Evolutionary conservation across 768 basidiomycete genomes (phyloP).

Genomic region (Floccularia luteovirens): DNA sequence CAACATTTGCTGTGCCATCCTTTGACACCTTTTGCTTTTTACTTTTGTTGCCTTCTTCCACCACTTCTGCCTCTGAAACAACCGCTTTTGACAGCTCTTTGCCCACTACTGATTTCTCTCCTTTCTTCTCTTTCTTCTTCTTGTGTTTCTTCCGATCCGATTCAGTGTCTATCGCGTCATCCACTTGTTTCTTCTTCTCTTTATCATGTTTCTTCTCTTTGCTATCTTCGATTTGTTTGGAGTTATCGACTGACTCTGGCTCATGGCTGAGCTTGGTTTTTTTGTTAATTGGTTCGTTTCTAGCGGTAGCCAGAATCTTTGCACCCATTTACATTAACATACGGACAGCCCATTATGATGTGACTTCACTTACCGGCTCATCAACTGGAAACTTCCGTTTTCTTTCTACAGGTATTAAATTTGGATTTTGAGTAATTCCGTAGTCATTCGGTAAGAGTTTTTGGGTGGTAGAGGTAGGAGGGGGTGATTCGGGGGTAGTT

Average conservation of each 20-base stretch:
- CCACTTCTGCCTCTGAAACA: constrained; percentile 16
- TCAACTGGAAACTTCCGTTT: constrained; percentile 25
- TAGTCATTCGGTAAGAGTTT: constrained; percentile 5
- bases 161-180: constrained; percentile 12
- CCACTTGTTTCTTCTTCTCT: constrained; percentile 14
- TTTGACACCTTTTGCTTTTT: constrained; percentile 11
- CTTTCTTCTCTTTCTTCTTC: constrained; percentile 12
- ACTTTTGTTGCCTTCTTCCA: constrained; percentile 13
- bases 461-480: too few relatives aligned
- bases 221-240: constrained; percentile 4
- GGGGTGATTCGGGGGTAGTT: constrained; percentile 20
- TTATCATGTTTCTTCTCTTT: constrained; percentile 15
- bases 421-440: neutral
- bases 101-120: constrained; percentile 10
- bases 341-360: neutral
- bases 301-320: neutral
- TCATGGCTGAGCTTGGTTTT: constrained; percentile 19
- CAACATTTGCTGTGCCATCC: constrained; percentile 7
- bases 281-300: constrained; percentile 14
- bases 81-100: constrained; percentile 11
- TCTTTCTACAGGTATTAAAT: constrained; percentile 14
- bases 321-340: neutral
- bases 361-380: constrained; percentile 9
- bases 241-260: constrained; percentile 7
- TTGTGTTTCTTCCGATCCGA: constrained; percentile 20